Evolutionary conservation across 495 filamentous ascomycete species (phyloP).

Genomic region (Neurospora tetraspora): DNA sequence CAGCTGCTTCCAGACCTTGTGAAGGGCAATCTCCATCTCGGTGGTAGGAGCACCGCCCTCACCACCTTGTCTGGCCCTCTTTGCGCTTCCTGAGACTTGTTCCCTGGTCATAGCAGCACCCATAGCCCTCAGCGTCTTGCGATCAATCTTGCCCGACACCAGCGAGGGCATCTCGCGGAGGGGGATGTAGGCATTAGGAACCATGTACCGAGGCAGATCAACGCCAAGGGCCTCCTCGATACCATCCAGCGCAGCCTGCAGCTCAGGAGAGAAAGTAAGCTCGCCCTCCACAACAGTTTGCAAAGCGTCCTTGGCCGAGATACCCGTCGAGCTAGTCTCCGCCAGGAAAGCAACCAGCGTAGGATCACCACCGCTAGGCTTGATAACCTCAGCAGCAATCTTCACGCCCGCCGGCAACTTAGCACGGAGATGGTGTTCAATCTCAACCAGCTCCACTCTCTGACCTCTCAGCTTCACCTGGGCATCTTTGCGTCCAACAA

Average conservation of each 20-base stretch:
- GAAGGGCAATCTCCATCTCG: conserved; percentile 19
- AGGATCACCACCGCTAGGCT: conserved; percentile 27
- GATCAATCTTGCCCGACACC: conserved; percentile 52
- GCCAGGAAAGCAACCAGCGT: conserved; percentile 32
- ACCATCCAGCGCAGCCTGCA: conserved; percentile 16
- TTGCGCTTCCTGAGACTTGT: conserved; percentile 18
- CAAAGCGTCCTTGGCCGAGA: conserved; percentile 2
- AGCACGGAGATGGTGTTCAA: conserved; percentile 46
- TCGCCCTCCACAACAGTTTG: conserved; percentile 10
- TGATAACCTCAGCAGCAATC: conserved; percentile 35
- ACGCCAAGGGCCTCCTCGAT: conserved; percentile 27
- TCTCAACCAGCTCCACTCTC: conserved; percentile 55
- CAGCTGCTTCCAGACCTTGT: conserved; percentile 21
- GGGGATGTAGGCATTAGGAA: conserved; percentile 53
- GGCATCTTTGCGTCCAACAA: conserved; percentile 52
- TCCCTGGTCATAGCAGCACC: conserved; percentile 25
- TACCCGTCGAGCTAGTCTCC: conserved; percentile 15
- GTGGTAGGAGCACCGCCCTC: conserved; percentile 13
- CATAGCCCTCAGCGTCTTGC: conserved; percentile 41
- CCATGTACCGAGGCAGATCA: conserved; percentile 44
- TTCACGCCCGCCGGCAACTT: conserved; percentile 24
- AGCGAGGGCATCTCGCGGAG: conserved; percentile 44
- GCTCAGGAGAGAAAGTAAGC: conserved; percentile 12
- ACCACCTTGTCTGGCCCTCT: conserved; percentile 7
- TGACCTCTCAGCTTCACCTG: conserved; percentile 60